Evolutionary conservation across 1,284 basidiomycete genomes (phyloP), one percentile per base, ranked within the genome.

Genomic region (Moesziomyces globuligerus): DNA sequence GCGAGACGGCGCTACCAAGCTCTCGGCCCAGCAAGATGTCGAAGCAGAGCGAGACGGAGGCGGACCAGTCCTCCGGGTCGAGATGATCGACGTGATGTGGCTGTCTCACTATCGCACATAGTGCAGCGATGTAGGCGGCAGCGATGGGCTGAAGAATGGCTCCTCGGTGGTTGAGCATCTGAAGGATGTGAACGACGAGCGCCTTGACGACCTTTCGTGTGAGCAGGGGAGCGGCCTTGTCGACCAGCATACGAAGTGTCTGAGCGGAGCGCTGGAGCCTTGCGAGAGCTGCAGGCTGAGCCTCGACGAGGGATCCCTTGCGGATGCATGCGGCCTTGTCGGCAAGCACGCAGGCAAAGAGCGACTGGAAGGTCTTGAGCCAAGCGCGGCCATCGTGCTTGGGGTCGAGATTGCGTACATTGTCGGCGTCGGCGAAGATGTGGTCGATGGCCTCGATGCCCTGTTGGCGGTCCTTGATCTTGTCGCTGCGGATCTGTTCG

Each of bases 51-150:
- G 88, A 86, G 36, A 90, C 87, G 24, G 92, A 83, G 20, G 83
- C 83, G 9, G 89, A 81, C 94, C 94, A 98, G 38, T 82, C 84
- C 0, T 85, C 83, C 15, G 86, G 84, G 9, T 89, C 88, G 26
- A 95, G 80, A 72, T 90, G 88, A 28, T 94, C 90, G 47, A 94
- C 85, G 81, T 97, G 94, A 0, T 91, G 90, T 2, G 84, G 83
- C 79, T 88, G 89, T 47, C 84, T 83, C 40, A 93, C 84, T 3
- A 91, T 79, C 44, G 85, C 85, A 38, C 88, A 87, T 32, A 95
- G 85, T 0, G 90, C 86, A 80, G 94, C 93, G 59, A 90, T 85
- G 80, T 93, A 96, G 80, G 93, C 89, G 60, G 92, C 83, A 3
- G 90, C 88, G 6, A 93, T 86, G 0, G 89, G 88, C 7, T 85